Conservation (phyloP, 768 basidiomycete species). For the Tricholoma matsutake region DNA sequence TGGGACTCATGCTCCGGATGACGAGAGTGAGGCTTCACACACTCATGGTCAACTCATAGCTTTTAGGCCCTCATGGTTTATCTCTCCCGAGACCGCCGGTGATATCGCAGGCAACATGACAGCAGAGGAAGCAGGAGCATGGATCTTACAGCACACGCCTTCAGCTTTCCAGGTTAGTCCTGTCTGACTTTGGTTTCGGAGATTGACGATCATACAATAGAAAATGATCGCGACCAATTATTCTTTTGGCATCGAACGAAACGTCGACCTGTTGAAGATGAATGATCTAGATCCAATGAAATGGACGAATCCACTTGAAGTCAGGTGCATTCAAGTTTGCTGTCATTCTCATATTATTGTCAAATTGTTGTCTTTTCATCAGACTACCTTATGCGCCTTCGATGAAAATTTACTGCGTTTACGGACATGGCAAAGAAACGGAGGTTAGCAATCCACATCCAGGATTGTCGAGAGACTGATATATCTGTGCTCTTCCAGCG, state of each 20-base stretch:
- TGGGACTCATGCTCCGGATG: slow-evolving; percentile 74
- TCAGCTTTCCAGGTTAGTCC: slow-evolving; percentile 66
- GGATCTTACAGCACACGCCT: slow-evolving; percentile 84
- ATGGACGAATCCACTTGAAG: slow-evolving; percentile 91
- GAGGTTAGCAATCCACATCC: slow-evolving; percentile 51
- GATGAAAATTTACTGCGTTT: slow-evolving; percentile 90
- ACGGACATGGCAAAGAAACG: slow-evolving; percentile 95
- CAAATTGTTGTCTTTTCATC: not conserved
- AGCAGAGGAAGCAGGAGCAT: slow-evolving; percentile 65
- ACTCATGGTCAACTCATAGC: slow-evolving; percentile 83
- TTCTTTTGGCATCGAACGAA: slow-evolving; percentile 83
- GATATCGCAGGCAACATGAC: slow-evolving; percentile 62
- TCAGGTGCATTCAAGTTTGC: slow-evolving; percentile 43
- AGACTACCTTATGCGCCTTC: slow-evolving; percentile 88
- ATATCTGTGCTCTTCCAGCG: slow-evolving; percentile 40
- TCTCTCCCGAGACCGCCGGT: slow-evolving; percentile 20
- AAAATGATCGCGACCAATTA: slow-evolving; percentile 85
- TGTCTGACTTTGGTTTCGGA: not conserved
- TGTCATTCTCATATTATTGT: not conserved
- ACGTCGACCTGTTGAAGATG: slow-evolving; percentile 55
- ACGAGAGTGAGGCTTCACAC: slow-evolving; percentile 46
- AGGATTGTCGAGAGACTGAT: not conserved
- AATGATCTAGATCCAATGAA: slow-evolving; percentile 77
- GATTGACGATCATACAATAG: slow-evolving; percentile 31
- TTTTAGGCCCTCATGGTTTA: slow-evolving; percentile 49